phyloP scores from a whole-genome alignment of 83 land plant species.

The Diphasiastrum complanatum region DNA sequence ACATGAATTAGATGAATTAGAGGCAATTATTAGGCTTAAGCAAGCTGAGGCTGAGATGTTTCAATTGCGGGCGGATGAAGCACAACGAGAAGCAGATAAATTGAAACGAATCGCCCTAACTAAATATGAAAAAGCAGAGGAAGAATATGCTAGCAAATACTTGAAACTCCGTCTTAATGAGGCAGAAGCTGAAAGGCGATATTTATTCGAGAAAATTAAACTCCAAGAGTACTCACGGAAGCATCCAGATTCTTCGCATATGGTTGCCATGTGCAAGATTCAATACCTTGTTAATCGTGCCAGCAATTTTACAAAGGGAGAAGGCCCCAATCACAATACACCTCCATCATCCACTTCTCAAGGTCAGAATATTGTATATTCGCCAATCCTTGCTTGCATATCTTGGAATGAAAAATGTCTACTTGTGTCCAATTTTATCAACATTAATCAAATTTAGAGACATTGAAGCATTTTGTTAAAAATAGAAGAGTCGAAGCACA shows the following conservation, averaged over 20 bases:
- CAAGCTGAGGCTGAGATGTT: conserved; percentile 94
- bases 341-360: no score
- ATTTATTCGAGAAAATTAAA: conserved; percentile 68
- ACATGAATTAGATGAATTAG: conserved; percentile 73
- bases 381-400: no score
- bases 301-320: no score
- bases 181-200: conserved; percentile 84
- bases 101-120: conserved; percentile 70
- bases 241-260: conserved; percentile 51
- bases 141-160: conserved; percentile 82
- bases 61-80: conserved; percentile 84
- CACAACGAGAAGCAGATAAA: conserved; percentile 76
- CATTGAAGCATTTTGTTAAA: no score
- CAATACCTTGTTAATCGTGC: conserved; percentile 52
- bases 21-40: conserved; percentile 65
- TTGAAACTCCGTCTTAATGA: conserved; percentile 67
- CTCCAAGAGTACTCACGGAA: conserved; percentile 64
- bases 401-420: no score
- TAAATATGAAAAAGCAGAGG: conserved; percentile 75
- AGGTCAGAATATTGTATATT: no score
- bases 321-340: no score
- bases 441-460: no score
- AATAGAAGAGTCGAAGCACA: no score
- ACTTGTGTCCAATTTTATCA: no score
- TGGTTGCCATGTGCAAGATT: conserved; percentile 43